Evolutionary conservation across 371 early-diverging fungal genomes (phyloP), one percentile per base, ranked within the genome.

Genomic region (Mucor piriformis): DNA sequence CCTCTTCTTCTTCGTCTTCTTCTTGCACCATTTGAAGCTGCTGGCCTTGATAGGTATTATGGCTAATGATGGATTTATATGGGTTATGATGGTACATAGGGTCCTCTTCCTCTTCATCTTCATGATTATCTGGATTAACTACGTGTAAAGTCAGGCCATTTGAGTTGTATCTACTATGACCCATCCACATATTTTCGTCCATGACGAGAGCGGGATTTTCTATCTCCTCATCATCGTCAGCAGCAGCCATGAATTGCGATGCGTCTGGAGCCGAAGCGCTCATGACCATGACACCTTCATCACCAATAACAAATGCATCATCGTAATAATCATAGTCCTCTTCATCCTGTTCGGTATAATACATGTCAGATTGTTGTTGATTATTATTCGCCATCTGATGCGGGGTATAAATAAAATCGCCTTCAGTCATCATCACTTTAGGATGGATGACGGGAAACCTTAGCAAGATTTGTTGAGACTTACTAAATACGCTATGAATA

Each of bases 181-280:
- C 66, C 79, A 78, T 73, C 79, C 79, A 78, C 29, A 66, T 65
- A 54, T 75, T 73, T 51, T 78, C 79, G 66, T 78, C 75, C 65
- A 78, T 74, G 16, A 70, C 44, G 1, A 66, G 10, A 5, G 67
- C 59, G 11, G 59, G 35, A 3, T 35, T 8, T 15, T 25, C 12
- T 61, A 21, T 65, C 58, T 53, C 49, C 27, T 53, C 47, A 27
- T 32, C 50, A 15, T 50, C 50, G 12, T 62, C 63, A 25, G 58
- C 59, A 2, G 38, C 37, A 0, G 46, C 29, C 47, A 58, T 64
- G 3, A 62, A 62, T 2, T 58, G 50, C 8, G 61, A 57, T 7
- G 54, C 58, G 44, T 69, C 57, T 10, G 70, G 70, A 6, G 70
- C 71, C 0, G 71, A 52, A 3, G 74, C 72, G 49, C 66, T 63